These are phyloP conservation scores for Oryza punctata DNA, from an alignment of 176 grass and related monocot species.

Conservation along the genomic window DNA sequence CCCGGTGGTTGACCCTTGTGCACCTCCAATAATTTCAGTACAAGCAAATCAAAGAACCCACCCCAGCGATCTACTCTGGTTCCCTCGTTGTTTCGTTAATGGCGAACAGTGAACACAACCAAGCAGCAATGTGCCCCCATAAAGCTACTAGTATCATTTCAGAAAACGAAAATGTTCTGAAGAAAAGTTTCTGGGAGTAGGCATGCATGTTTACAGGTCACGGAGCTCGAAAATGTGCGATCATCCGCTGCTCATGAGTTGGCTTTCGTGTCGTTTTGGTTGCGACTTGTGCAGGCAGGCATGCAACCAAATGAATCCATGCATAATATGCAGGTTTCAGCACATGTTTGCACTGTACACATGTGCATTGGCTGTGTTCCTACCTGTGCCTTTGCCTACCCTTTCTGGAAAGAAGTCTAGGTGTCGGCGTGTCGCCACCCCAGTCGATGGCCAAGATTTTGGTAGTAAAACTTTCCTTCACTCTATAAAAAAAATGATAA, in stretches of 20 bases:
- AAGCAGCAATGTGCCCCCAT: background rate
- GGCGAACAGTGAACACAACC: background rate
- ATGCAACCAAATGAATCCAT: background rate
- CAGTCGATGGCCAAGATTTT: constrained; percentile 37
- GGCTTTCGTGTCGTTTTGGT: constrained; percentile 33
- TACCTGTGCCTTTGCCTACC: background rate
- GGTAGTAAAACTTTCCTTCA: background rate
- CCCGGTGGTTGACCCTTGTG: constrained; percentile 25
- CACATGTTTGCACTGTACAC: constrained; percentile 36
- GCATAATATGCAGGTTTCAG: background rate
- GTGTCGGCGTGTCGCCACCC: constrained; percentile 6
- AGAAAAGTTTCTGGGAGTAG: background rate
- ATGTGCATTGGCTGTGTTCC: constrained; percentile 25
- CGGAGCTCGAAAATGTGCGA: background rate
- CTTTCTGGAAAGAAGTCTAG: constrained; percentile 37
- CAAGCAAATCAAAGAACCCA: background rate
- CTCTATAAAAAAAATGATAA: background rate
- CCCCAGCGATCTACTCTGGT: background rate
- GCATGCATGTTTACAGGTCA: constrained; percentile 4
- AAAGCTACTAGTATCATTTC: background rate
- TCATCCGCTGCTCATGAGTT: constrained; percentile 33
- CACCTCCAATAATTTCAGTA: constrained; percentile 34
- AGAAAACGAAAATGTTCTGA: background rate
- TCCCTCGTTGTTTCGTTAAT: background rate
- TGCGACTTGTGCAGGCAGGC: background rate